Evolutionary conservation across 2,329 filamentous ascomycete species (phyloP), one percentile per base, ranked within the genome.

Genomic region (Ascochyta fabae): DNA sequence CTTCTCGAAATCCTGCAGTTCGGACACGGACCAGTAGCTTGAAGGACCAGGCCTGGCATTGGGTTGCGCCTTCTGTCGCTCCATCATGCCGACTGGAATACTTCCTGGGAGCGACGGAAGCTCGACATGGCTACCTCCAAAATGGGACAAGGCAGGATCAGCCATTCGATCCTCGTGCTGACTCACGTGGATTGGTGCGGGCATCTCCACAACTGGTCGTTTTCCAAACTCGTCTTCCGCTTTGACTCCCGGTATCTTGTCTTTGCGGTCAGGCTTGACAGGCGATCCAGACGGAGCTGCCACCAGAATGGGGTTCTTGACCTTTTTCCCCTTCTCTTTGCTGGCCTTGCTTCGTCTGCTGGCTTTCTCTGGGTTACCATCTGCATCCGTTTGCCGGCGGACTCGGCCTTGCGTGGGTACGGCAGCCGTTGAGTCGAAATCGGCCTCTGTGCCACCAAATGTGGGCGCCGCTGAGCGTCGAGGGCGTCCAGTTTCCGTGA

Each of bases 11-110:
- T 93, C 90, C 42, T 83, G 88, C 50, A 88, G 83, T 76, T 95
- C 91, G 1, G 88, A 89, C 22, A 94, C 90, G 67, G 90, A 94
- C 91, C 91, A 95, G 73, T 95, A 95, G 74, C 90, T 94, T 1
- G 89, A 92, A 13, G 88, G 86, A 61, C 88, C 86, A 22, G 80
- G 80, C 62, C 86, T 83, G 33, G 77, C 76, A 13, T 59, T 64
- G 8, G 70, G 56, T 43, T 70, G 66, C 39, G 60, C 43, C 44
- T 67, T 74, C 33, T 71, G 72, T 48, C 74, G 71, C 38, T 74
- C 75, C 34, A 73, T 71, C 35, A 78, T 70, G 19, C 61, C 53
- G 58, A 71, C 52, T 34, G 63, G 45, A 16, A 69, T 59, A 13
- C 53, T 48, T n/a, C 54, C 49, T 8, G 54, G 38, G 10, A 53